These are phyloP conservation scores for Juglanconis juglandina DNA, from an alignment of 2,329 filamentous ascomycete genomes.

Conservation along the genomic window DNA sequence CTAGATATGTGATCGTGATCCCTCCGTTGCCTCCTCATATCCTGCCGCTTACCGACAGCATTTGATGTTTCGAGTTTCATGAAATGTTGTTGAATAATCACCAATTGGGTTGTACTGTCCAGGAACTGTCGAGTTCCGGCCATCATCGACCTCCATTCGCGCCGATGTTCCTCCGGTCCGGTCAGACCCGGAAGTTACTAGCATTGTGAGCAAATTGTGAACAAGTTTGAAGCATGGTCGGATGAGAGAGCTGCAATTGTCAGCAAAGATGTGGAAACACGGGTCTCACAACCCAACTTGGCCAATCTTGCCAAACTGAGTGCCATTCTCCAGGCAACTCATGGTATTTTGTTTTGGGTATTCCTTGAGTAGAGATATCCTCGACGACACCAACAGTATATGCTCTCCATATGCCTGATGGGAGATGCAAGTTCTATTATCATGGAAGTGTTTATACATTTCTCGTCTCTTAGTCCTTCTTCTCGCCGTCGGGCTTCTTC, in stretches of 20 bases:
- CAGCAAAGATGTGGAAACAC: not conserved
- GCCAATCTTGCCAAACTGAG: not conserved
- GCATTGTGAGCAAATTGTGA: too few species aligned
- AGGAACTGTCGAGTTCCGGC: too few species aligned
- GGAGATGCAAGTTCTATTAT: not conserved
- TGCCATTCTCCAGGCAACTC: not conserved
- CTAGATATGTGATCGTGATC: too few species aligned
- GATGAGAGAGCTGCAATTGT: not conserved
- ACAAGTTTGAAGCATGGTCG: too few species aligned
- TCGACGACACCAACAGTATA: not conserved
- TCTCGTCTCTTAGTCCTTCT: slow-evolving; percentile 10
- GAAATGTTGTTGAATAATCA: too few species aligned
- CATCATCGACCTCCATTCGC: too few species aligned
- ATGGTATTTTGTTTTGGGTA: not conserved
- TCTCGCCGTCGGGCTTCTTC: slow-evolving; percentile 12
- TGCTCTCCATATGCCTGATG: not conserved
- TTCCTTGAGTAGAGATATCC: slow-evolving; percentile 4
- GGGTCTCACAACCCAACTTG: not conserved
- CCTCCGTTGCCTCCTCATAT: too few species aligned
- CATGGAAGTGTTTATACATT: not conserved
- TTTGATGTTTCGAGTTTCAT: too few species aligned
- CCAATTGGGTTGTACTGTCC: too few species aligned
- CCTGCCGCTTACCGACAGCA: too few species aligned
- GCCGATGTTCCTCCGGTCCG: too few species aligned
- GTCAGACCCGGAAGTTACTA: too few species aligned